Base-by-base conservation (phyloP, 2,329 filamentous ascomycete genomes). In the Corinectria fuckeliana region DNA sequence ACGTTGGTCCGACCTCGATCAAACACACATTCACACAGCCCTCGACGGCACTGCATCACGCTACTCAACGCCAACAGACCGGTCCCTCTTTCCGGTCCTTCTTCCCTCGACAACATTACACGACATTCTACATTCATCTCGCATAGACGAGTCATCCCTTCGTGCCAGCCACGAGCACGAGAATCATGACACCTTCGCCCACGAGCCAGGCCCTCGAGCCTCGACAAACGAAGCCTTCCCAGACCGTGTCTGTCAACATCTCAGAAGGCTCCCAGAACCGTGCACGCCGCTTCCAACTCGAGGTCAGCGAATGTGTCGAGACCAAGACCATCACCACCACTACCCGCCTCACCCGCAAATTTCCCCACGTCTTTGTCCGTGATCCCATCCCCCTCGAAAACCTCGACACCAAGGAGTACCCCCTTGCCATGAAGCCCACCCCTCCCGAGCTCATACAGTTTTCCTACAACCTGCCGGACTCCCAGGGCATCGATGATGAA, bases 361-460 rank as follows among this genome's bases (percentile, higher is more conserved):
- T 95, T 66, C 93, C 94, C 45, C 92, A 92, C n/a, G 81, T 97
- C 58, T 82, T 91, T 56, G 87, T 97, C 66, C 88, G 87, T 65
- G 86, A 91, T 59, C 90, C 92, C 21, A 86, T 86, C 52, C 85
- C 88, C 50, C 83, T 93, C 30, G 81, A 85, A 59, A 84, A 88
- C 53, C 86, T 97, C 58, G 93, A 98, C 75, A 83, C 90, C 13
- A 96, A 96, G 74, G 88, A 95, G 69, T 99, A 96, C 74, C 95
- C 95, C 36, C 82, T 99, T 26, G 94, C 94, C 34, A 84, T 86
- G 62, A 88, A 91, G 49, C 90, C 92, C 1, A 96, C 93, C 1
- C 95, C 95, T 2, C 85, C 88, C 14, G 88, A 91, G 50, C 80
- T 99, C 60, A 87, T 88, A 63, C 88, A 88, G 56, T 90, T 98